phyloP scores from a whole-genome alignment of 257 asterid species.

The Primulina huaijiensis region DNA sequence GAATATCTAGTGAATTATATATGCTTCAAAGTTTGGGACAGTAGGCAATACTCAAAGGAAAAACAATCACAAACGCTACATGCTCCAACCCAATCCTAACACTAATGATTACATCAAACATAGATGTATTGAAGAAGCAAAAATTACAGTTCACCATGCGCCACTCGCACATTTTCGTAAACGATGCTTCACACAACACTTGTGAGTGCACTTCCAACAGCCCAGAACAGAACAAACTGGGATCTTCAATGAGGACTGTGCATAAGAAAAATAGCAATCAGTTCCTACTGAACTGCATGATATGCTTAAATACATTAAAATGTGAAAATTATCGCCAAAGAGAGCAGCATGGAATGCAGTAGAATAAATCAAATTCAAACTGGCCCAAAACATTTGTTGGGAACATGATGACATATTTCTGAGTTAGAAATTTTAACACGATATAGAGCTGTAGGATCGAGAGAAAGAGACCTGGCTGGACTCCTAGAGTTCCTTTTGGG shows the following conservation, averaged over 20 bases:
- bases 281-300: background rate
- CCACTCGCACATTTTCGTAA: background rate
- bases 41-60: constrained; percentile 1
- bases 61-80: constrained; percentile 13
- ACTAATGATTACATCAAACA: background rate
- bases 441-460: constrained; percentile 47
- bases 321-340: background rate
- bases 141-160: background rate
- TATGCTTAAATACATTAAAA: background rate
- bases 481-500: constrained; percentile 46
- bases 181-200: background rate
- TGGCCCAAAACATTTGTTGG: constrained; percentile 1
- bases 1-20: background rate
- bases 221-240: constrained; percentile 8
- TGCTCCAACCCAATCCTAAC: background rate
- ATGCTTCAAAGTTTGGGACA: background rate
- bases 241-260: constrained; percentile 56
- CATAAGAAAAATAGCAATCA: constrained; percentile 16
- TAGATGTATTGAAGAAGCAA: background rate
- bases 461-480: constrained; percentile 48
- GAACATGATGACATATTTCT: background rate
- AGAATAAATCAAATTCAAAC: constrained; percentile 7
- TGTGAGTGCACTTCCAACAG: constrained; percentile 9
- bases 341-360: constrained; percentile 16
- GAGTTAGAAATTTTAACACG: background rate